Base-by-base conservation (phyloP, 2,329 filamentous ascomycete genomes). In the Bipolaris cookei region DNA sequence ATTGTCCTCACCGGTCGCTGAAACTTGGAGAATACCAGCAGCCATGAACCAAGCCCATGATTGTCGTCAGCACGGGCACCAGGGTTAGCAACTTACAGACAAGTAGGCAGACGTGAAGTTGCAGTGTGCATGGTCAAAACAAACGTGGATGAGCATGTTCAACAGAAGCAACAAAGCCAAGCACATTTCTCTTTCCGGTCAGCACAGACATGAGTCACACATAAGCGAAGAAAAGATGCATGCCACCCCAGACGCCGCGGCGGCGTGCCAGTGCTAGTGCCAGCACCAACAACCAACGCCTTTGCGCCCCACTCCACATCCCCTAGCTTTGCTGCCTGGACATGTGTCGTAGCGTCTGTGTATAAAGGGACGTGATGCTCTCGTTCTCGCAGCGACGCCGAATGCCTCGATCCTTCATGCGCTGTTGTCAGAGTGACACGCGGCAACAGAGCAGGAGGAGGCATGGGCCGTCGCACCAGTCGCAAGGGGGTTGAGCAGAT, bases 141-240 rank as follows among this genome's bases (percentile, higher is more conserved):
- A 38, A 30, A 49, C 44, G 51, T 41, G 34, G 25, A 51, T n/a
- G 51, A 39, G 42, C 47, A 62, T 61, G 60, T 56, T 58, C 55
- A 57, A 32, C 51, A 54, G 53, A 60, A 52, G 7, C 28, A 35
- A 37, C 41, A 16, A 25, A 32, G 48, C 28, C 38, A 51, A 30
- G 38, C 48, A 56, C 56, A 58, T 59, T 48, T 57, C 56, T 43
- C 48, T 56, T 59, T 56, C 59, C 59, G 59, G 65, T 65, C 59
- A 65, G 57, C 58, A 51, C 56, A 49, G 44, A 39, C 56, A 56
- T 68, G 65, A 68, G 65, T 68, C 65, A 68, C 66, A 61, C 65
- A 68, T 68, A 61, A 34, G 54, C 65, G 59, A 61, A 54, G 46
- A 53, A 58, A 59, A 53, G 46, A 54, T 32, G 46, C 34, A 55